These are phyloP conservation scores for Jatropha podagrica DNA, from an alignment of 441 rosid genomes.

Conservation along the genomic window DNA sequence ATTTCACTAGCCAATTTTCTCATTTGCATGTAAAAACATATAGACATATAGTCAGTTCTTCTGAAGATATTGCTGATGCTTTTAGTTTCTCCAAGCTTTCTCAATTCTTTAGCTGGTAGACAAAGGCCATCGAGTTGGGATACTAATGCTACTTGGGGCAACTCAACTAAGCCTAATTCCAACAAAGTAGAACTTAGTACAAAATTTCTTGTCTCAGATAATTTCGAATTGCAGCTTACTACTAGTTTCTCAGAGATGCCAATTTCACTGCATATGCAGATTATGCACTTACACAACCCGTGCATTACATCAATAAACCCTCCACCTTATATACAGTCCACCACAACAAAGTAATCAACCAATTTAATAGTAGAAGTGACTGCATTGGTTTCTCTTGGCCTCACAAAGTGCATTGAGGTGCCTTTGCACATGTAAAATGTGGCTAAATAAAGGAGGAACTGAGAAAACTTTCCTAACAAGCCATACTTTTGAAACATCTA, in stretches of 20 bases:
- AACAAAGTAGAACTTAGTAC: neutral
- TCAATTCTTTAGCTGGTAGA: neutral
- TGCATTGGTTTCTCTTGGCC: neutral
- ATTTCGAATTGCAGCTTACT: neutral
- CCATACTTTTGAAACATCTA: neutral
- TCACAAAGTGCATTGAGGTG: neutral
- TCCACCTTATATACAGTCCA: neutral
- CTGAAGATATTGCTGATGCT: neutral
- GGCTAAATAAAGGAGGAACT: neutral
- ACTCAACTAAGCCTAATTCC: neutral
- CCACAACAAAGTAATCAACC: neutral
- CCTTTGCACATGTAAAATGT: neutral
- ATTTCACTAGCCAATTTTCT: neutral
- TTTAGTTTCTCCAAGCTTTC: neutral
- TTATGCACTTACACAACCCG: neutral
- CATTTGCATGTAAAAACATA: neutral
- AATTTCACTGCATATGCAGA: neutral
- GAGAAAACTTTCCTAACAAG: neutral
- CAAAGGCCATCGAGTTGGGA: neutral
- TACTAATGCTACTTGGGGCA: neutral
- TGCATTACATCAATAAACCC: neutral
- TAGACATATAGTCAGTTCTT: neutral
- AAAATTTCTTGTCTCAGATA: neutral
- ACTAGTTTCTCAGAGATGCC: neutral
- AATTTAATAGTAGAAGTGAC: neutral